Evolutionary conservation across 2,329 filamentous ascomycete species (phyloP).

Genomic region (Alternaria viburni): DNA sequence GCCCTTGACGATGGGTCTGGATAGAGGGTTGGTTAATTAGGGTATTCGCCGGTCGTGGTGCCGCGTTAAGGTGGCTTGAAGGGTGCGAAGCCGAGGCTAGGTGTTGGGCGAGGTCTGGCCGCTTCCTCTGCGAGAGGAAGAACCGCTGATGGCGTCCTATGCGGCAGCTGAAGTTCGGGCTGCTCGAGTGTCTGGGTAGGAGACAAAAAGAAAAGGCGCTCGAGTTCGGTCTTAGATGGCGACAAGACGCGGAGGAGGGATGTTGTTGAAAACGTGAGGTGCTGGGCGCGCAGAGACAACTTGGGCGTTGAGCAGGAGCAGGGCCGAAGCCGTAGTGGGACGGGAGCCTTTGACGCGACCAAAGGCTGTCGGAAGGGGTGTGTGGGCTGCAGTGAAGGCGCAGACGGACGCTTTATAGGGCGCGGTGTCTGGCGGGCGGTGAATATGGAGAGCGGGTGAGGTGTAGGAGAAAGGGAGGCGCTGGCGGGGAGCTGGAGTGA

Average conservation of each 20-base stretch:
- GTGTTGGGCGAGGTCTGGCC: conserved; percentile 91
- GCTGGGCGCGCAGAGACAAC: conserved; percentile 54
- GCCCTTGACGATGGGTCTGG: conserved; percentile 56
- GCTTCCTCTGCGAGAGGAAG: conserved; percentile 99
- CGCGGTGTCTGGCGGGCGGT: conserved; percentile 12
- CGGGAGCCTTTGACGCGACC: conserved; percentile 52
- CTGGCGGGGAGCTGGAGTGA: conserved; percentile 21
- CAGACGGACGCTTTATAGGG: conserved; percentile 16
- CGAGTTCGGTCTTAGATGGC: conserved; percentile 45
- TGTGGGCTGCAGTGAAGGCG: conserved; percentile 13
- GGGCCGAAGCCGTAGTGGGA: conserved; percentile 54
- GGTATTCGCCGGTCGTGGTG: conserved; percentile 29
- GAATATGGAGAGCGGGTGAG: conserved; percentile 7
- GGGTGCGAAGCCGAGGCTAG: conserved; percentile 86
- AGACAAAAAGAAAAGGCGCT: conserved; percentile 53
- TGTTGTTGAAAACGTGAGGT: conserved; percentile 58
- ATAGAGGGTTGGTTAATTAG: conserved; percentile 21
- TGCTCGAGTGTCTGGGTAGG: conserved; percentile 59
- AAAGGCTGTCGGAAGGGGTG: conserved; percentile 42
- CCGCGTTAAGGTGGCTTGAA: conserved; percentile 92
- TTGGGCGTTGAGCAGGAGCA: conserved; percentile 53
- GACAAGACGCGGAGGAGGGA: conserved; percentile 52
- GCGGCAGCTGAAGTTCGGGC: conserved; percentile 89
- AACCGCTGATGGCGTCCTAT: conserved; percentile 98
- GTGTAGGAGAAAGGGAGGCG: conserved; percentile 17